These are phyloP conservation scores for Primulina eburnea DNA, from an alignment of 257 asterid species.

Conservation along the genomic window DNA sequence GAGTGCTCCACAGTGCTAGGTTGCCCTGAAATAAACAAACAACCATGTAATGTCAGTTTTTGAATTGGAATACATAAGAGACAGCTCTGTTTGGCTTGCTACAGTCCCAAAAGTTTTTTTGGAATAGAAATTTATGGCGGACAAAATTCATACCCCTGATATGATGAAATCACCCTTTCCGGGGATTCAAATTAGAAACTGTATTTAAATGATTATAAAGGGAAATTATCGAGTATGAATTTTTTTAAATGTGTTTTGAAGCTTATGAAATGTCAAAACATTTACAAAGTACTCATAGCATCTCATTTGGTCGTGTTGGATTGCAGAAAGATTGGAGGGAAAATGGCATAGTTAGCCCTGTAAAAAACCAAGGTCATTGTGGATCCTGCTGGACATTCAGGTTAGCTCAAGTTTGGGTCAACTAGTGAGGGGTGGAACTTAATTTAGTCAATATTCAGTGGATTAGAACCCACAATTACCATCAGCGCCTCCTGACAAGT, in stretches of 20 bases:
- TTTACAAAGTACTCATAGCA: constrained; percentile 7
- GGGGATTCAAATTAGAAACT: neutral
- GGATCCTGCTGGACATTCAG: constrained; percentile 99
- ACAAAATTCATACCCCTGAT: neutral
- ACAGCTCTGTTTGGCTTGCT: neutral
- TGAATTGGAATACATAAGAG: neutral
- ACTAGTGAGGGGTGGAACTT: neutral
- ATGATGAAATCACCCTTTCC: neutral
- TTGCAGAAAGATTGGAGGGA: constrained; percentile 91
- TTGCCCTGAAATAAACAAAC: neutral
- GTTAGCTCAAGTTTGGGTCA: constrained; percentile 33
- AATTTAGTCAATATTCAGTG: neutral
- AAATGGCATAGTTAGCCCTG: constrained; percentile 82
- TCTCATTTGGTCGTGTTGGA: constrained; percentile 20
- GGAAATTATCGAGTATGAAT: neutral
- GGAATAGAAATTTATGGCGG: neutral
- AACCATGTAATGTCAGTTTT: neutral
- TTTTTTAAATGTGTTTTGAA: neutral
- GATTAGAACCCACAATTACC: neutral
- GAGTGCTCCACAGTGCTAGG: neutral
- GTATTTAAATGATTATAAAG: too few relatives aligned
- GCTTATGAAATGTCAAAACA: constrained; percentile 4
- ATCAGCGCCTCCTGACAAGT: neutral
- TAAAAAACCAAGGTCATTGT: constrained; percentile 79
- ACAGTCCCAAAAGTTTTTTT: neutral